Conservation (phyloP, 345 rosid genomes). For the Corchorus capsularis region DNA sequence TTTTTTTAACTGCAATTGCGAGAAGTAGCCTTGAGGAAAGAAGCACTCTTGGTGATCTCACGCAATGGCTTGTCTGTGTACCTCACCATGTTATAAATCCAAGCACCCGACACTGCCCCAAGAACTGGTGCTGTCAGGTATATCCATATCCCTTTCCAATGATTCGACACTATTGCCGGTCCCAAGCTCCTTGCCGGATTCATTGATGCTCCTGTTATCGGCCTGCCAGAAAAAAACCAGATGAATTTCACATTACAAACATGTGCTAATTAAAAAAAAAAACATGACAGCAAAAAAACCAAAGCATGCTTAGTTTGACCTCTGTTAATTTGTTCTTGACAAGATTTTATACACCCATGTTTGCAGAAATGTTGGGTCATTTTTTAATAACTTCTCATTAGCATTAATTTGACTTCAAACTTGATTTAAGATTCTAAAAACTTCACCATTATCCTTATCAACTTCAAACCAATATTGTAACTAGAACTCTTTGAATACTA, state of each 20-base stretch:
- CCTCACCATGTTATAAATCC: slow-evolving; percentile 70
- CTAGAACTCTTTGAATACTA: too few species aligned
- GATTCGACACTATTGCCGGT: slow-evolving; percentile 65
- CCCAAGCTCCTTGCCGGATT: slow-evolving; percentile 91
- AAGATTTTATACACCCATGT: not conserved
- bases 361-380: not conserved
- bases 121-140: slow-evolving; percentile 59
- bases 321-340: not conserved
- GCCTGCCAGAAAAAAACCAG: slow-evolving; percentile 34
- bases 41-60: slow-evolving; percentile 58
- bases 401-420: too few species aligned
- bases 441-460: too few species aligned
- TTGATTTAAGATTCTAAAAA: too few species aligned
- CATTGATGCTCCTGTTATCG: slow-evolving; percentile 88
- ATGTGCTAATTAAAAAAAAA: not conserved
- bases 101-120: slow-evolving; percentile 78
- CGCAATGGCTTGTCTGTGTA: slow-evolving; percentile 80
- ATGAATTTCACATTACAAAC: not conserved
- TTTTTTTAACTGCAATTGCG: not conserved
- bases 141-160: slow-evolving; percentile 71
- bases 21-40: slow-evolving; percentile 43
- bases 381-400: not conserved
- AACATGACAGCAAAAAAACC: not conserved
- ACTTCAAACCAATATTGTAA: too few species aligned
- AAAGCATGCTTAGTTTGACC: slow-evolving; percentile 8